These are phyloP conservation scores for Cryptococcus jaspeensis DNA, from an alignment of 1,284 basidiomycete genomes.

Conservation along the genomic window DNA sequence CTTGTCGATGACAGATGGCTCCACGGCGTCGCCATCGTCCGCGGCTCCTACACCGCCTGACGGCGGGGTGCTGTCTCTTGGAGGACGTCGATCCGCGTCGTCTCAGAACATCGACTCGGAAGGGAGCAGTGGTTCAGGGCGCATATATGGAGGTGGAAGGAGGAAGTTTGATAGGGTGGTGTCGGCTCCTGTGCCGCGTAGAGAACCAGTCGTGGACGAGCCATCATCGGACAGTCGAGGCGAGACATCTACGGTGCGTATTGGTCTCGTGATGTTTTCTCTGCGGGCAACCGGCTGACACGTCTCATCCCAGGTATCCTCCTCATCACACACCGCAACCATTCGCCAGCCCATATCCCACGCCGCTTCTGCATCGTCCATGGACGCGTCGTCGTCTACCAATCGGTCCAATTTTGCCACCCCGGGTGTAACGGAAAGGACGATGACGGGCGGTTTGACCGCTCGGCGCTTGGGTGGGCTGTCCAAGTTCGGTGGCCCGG, in stretches of 20 bases:
- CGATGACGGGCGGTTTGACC: conserved; percentile 28
- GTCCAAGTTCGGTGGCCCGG: conserved; percentile 46
- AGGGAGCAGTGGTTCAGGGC: conserved; percentile 7
- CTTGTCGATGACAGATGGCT: conserved; percentile 29
- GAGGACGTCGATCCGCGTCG: conserved; percentile 6
- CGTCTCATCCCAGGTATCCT: conserved; percentile 9
- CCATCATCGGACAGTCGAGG: neutral
- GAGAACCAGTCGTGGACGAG: conserved; percentile 7
- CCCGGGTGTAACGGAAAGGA: conserved; percentile 34
- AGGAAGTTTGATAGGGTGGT: conserved; percentile 34
- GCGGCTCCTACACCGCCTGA: conserved; percentile 29
- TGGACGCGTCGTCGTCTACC: conserved; percentile 9
- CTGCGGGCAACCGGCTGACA: neutral
- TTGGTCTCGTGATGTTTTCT: neutral
- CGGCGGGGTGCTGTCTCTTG: conserved; percentile 1
- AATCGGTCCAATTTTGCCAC: conserved; percentile 23
- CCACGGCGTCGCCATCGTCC: conserved; percentile 27
- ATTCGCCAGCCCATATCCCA: conserved; percentile 24
- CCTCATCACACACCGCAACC: conserved; percentile 20
- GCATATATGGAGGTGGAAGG: conserved; percentile 14
- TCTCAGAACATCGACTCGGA: conserved; percentile 7
- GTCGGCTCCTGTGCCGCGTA: conserved; percentile 31
- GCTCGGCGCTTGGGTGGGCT: conserved; percentile 33
- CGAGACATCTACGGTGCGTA: conserved; percentile 13
- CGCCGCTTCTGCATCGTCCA: conserved; percentile 24